Conservation (phyloP, 176 grass and related monocot species). For the Guadua angustifolia region DNA sequence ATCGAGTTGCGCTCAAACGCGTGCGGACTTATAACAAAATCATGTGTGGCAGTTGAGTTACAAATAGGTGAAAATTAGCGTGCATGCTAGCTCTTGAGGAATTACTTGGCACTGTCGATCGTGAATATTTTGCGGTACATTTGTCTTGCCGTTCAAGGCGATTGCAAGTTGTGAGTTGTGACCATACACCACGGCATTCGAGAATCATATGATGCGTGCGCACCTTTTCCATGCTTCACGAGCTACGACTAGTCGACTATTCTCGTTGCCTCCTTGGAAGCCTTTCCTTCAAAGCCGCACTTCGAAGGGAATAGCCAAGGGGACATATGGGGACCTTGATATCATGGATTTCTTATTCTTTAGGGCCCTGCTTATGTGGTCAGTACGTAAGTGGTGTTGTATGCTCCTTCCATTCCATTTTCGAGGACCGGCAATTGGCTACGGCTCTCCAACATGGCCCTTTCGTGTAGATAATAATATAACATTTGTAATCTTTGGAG, state of each 20-base stretch:
- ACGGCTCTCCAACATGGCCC: neutral
- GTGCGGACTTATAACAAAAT: too few species aligned
- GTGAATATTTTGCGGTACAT: neutral
- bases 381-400: neutral
- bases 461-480: neutral
- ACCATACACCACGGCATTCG: neutral
- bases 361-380: neutral
- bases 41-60: neutral
- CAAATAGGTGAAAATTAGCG: neutral
- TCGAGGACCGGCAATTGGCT: neutral
- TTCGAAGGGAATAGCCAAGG: neutral
- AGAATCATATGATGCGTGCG: neutral
- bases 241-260: neutral
- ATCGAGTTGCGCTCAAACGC: too few species aligned
- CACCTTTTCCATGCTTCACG: slow-evolving; percentile 9
- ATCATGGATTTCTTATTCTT: neutral
- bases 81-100: neutral
- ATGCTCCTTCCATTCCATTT: neutral
- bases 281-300: slow-evolving; percentile 11
- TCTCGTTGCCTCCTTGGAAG: neutral
- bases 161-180: neutral
- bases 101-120: neutral
- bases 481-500: neutral
- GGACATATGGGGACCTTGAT: neutral
- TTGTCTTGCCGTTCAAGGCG: neutral